phyloP scores from a whole-genome alignment of 352 stramenopile genomes.

The Thraustochytrium sp. region DNA sequence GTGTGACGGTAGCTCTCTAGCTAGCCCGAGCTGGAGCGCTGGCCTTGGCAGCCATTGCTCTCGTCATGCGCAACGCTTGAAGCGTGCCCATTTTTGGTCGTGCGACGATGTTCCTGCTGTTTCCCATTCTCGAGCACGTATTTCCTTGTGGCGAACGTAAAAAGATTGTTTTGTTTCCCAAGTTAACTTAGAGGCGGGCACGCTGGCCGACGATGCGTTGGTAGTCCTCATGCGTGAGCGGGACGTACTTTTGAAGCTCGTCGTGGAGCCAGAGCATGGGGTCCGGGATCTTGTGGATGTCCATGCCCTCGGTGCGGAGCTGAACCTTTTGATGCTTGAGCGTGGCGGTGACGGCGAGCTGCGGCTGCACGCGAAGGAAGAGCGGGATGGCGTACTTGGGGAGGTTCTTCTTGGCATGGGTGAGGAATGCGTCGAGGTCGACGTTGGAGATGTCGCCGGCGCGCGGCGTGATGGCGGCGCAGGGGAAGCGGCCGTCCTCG shows the following conservation, averaged over 20 bases:
- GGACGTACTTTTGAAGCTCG: constrained; percentile 11
- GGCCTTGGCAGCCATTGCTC: too few relatives aligned
- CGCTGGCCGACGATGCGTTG: neutral
- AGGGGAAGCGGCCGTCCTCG: constrained; percentile 65
- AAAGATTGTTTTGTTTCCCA: too few relatives aligned
- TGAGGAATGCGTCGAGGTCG: constrained; percentile 52
- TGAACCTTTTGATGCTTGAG: constrained; percentile 85
- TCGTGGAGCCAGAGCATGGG: constrained; percentile 29
- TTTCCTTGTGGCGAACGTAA: too few relatives aligned
- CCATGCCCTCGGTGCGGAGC: constrained; percentile 68
- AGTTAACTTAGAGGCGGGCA: constrained; percentile 36
- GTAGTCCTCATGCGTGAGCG: constrained; percentile 18
- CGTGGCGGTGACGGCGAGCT: constrained; percentile 73
- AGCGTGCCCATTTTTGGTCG: too few relatives aligned
- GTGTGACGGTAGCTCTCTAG: too few relatives aligned
- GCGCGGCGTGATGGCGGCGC: constrained; percentile 62
- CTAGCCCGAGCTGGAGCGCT: too few relatives aligned
- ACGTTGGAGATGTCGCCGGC: constrained; percentile 51
- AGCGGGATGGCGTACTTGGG: constrained; percentile 68
- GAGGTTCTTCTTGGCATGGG: constrained; percentile 46
- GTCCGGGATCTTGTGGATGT: constrained; percentile 57
- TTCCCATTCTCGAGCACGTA: too few relatives aligned
- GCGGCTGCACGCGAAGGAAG: constrained; percentile 67
- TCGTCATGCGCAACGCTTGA: too few relatives aligned
- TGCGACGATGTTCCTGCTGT: too few relatives aligned